Evolutionary conservation across 495 filamentous ascomycete genomes (phyloP).

Genomic region (Annulohypoxylon nitens): DNA sequence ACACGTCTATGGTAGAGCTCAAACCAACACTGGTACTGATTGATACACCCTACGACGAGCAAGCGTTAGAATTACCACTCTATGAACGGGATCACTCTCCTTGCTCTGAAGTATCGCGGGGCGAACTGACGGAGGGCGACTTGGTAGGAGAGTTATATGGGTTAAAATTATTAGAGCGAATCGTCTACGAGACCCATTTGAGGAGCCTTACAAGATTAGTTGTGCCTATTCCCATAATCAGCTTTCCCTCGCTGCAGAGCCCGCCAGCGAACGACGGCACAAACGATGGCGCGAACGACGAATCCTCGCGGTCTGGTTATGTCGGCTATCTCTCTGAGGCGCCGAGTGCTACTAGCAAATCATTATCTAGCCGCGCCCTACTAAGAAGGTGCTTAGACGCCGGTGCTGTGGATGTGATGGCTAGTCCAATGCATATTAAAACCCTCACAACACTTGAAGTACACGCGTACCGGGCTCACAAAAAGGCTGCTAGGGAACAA

Average conservation of each 20-base stretch:
- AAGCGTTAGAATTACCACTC: slow-evolving; percentile 52
- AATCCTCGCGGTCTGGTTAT: slow-evolving; percentile 42
- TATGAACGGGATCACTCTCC: slow-evolving; percentile 62
- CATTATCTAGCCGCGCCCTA: slow-evolving; percentile 58
- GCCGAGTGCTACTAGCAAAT: slow-evolving; percentile 45
- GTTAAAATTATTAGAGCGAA: slow-evolving; percentile 73
- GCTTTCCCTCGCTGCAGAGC: slow-evolving; percentile 48
- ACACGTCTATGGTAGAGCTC: slow-evolving; percentile 69
- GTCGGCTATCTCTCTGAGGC: slow-evolving; percentile 33
- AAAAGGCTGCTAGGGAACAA: slow-evolving; percentile 76
- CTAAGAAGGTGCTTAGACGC: slow-evolving; percentile 79
- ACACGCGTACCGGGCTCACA: slow-evolving; percentile 84
- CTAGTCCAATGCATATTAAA: slow-evolving; percentile 77
- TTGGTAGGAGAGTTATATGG: slow-evolving; percentile 73
- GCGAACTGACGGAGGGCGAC: slow-evolving; percentile 52
- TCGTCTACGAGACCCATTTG: slow-evolving; percentile 77
- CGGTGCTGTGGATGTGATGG: slow-evolving; percentile 87
- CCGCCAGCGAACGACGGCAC: slow-evolving; percentile 47
- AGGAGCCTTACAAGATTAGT: slow-evolving; percentile 79
- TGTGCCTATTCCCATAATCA: slow-evolving; percentile 77
- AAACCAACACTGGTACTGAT: slow-evolving; percentile 82
- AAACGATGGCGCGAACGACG: slow-evolving; percentile 47
- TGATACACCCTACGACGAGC: slow-evolving; percentile 72
- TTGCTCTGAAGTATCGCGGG: slow-evolving; percentile 45
- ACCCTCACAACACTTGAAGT: slow-evolving; percentile 79